These are phyloP conservation scores for Staphylotrichum tortipilum DNA, from an alignment of 495 filamentous ascomycete species.

Conservation along the genomic window DNA sequence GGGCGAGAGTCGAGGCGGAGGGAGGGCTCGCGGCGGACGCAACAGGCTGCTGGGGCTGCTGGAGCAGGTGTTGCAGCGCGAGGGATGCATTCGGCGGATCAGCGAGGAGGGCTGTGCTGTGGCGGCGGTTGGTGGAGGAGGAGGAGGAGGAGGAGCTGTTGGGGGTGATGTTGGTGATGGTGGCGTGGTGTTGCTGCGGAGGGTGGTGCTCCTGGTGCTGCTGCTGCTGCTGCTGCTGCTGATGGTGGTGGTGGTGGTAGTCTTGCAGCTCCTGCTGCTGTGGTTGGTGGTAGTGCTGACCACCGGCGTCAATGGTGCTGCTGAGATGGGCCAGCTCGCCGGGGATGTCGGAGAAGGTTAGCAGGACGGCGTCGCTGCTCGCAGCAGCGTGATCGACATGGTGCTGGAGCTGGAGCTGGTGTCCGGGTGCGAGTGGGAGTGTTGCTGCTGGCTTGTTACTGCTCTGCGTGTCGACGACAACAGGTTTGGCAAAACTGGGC, in stretches of 20 bases:
- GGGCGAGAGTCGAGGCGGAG: constrained; percentile 17
- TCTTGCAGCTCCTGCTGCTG: too few relatives aligned
- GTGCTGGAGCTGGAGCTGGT: too few relatives aligned
- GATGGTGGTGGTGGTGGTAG: too few relatives aligned
- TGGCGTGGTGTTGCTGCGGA: constrained; percentile 13
- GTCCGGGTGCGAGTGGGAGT: too few relatives aligned
- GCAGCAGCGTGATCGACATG: constrained; percentile 7
- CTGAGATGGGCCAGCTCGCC: constrained; percentile 30
- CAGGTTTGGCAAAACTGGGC: constrained; percentile 7
- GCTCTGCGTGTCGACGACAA: constrained; percentile 12
- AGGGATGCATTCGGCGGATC: constrained; percentile 5
- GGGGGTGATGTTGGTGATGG: not conserved
- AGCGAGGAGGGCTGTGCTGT: constrained; percentile 14
- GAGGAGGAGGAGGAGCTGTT: too few relatives aligned
- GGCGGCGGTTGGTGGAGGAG: too few relatives aligned
- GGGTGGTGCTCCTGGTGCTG: too few relatives aligned
- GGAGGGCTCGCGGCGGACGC: constrained; percentile 4
- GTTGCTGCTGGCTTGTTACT: too few relatives aligned
- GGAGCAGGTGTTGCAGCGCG: constrained; percentile 8
- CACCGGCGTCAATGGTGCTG: not conserved
- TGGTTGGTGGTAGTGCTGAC: not conserved
- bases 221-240: too few relatives aligned
- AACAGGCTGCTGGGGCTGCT: constrained; percentile 3
- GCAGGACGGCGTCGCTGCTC: constrained; percentile 17
- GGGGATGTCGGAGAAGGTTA: constrained; percentile 36